These are phyloP conservation scores for Pichia sp. DNA, from an alignment of 1,139 yeast genomes.

Conservation along the genomic window DNA sequence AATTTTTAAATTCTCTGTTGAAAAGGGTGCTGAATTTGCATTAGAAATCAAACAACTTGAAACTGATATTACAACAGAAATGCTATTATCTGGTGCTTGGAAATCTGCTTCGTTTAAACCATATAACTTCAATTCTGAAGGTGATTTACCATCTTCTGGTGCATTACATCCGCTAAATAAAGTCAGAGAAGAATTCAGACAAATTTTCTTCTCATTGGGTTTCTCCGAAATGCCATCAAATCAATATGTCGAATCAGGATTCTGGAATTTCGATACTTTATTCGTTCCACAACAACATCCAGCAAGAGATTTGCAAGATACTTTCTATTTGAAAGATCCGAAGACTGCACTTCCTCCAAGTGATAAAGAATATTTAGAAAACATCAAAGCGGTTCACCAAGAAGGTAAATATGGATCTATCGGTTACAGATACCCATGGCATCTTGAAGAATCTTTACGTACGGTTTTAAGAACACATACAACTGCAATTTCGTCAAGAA, in stretches of 20 bases:
- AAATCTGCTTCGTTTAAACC: constrained; percentile 82
- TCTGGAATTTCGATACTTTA: constrained; percentile 97
- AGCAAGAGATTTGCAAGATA: constrained; percentile 97
- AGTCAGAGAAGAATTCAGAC: constrained; percentile 96
- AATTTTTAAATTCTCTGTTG: constrained; percentile 65
- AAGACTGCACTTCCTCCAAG: constrained; percentile 70
- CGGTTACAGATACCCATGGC: constrained; percentile 99
- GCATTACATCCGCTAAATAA: constrained; percentile 95
- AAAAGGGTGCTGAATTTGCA: constrained; percentile 80
- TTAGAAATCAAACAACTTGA: constrained; percentile 74
- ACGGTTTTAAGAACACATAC: constrained; percentile 96
- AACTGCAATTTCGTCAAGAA: constrained; percentile 84
- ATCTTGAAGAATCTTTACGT: constrained; percentile 78
- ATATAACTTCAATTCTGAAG: constrained; percentile 93
- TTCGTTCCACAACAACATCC: constrained; percentile 99
- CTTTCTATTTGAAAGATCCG: constrained; percentile 95
- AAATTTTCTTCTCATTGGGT: constrained; percentile 95
- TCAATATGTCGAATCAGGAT: constrained; percentile 95
- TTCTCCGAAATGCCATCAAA: constrained; percentile 99
- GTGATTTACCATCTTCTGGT: constrained; percentile 79
- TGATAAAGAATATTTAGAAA: constrained; percentile 71
- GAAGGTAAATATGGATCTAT: constrained; percentile 89
- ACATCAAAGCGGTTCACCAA: constrained; percentile 79
- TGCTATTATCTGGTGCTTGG: constrained; percentile 81
- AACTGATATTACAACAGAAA: constrained; percentile 91